Evolutionary conservation across 1,284 basidiomycete species (phyloP).

Genomic region (Tilletiopsis washingtonensis): DNA sequence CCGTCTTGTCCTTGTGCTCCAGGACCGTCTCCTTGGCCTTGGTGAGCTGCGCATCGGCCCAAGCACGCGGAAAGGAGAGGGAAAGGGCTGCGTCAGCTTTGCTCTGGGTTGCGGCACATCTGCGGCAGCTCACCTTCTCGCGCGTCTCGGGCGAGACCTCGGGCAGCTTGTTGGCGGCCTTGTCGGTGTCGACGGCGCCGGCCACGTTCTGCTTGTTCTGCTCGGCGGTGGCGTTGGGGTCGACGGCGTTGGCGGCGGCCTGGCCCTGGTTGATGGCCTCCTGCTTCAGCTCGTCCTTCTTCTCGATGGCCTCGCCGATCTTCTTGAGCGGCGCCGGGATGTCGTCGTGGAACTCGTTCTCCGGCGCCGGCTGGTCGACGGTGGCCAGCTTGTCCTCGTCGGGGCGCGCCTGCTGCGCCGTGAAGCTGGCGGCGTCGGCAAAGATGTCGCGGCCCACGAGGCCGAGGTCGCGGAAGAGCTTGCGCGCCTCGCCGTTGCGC

Average conservation of each 20-base stretch:
- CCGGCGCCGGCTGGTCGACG: constrained; percentile 59
- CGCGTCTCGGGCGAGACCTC: constrained; percentile 43
- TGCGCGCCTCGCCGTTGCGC: constrained; percentile 39
- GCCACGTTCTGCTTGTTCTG: constrained; percentile 47
- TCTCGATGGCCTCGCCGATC: constrained; percentile 18
- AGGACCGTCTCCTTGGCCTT: constrained; percentile 39
- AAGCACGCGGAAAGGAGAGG: too few relatives aligned
- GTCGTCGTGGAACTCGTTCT: constrained; percentile 50
- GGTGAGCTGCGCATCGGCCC: too few relatives aligned
- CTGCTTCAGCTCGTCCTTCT: constrained; percentile 48
- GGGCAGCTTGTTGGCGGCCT: constrained; percentile 42
- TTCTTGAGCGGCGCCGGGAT: constrained; percentile 49
- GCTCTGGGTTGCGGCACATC: too few relatives aligned
- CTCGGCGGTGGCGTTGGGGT: constrained; percentile 44
- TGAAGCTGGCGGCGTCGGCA: constrained; percentile 66
- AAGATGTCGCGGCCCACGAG: constrained; percentile 64
- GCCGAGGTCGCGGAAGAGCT: constrained; percentile 37
- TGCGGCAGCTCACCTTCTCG: too few relatives aligned
- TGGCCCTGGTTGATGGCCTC: constrained; percentile 37
- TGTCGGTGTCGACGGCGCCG: constrained; percentile 49
- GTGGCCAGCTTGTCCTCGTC: constrained; percentile 57
- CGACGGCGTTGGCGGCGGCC: constrained; percentile 24
- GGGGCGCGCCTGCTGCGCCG: constrained; percentile 66
- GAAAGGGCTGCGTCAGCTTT: too few relatives aligned
- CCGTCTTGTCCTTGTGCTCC: constrained; percentile 37